Evolutionary conservation across 805 yeast species (phyloP).

Genomic region (Cephaloascus fragrans): DNA sequence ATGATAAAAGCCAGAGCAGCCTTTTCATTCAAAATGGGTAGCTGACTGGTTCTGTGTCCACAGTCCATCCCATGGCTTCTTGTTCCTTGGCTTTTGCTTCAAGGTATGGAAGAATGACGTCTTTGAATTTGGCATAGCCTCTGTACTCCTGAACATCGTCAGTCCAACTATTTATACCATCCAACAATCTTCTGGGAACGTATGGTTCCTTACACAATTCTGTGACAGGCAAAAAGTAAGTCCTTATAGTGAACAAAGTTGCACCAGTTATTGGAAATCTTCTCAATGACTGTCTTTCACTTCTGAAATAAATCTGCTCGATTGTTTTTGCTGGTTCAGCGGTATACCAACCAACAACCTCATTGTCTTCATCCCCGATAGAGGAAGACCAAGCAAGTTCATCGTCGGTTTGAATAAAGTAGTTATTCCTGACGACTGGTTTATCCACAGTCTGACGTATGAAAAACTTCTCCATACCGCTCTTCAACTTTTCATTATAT

Average conservation of each 20-base stretch:
- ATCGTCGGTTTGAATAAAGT: conserved; percentile 56
- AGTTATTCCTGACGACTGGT: conserved; percentile 60
- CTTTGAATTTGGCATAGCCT: conserved; percentile 46
- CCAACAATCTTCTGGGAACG: conserved; percentile 48
- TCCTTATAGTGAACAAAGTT: conserved; percentile 49
- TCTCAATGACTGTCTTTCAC: conserved; percentile 57
- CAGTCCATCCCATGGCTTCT: conserved; percentile 28
- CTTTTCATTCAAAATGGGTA: conserved; percentile 44
- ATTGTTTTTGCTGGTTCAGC: conserved; percentile 40
- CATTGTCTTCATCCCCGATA: conserved; percentile 46
- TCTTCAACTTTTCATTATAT: conserved; percentile 44
- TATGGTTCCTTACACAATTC: conserved; percentile 50
- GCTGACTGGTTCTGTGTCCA: conserved; percentile 25
- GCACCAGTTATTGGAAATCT: conserved; percentile 53
- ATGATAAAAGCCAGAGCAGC: too few relatives aligned
- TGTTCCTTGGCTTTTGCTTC: conserved; percentile 37
- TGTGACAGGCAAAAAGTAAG: conserved; percentile 48
- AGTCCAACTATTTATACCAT: conserved; percentile 53
- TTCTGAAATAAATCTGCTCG: conserved; percentile 42
- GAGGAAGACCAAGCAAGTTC: conserved; percentile 56
- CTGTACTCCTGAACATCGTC: conserved; percentile 51
- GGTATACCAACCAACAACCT: conserved; percentile 55
- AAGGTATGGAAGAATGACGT: conserved; percentile 45
- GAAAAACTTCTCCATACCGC: conserved; percentile 61
- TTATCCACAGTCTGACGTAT: conserved; percentile 44